Evolutionary conservation across 768 basidiomycete species (phyloP).

Genomic region (Hypholoma sublateritium): DNA sequence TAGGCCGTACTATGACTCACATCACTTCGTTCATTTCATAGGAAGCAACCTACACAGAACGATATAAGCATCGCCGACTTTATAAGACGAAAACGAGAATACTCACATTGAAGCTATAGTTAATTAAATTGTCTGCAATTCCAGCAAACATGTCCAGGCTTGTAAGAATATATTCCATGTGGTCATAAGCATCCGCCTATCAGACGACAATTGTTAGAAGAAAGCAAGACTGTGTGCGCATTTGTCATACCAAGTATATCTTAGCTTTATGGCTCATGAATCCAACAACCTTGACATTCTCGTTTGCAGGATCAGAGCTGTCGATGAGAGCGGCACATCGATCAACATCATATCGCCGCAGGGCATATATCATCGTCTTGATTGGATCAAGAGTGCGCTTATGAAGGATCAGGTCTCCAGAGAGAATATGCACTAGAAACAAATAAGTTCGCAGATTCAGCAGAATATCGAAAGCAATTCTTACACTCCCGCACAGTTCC

Average conservation of each 20-base stretch:
- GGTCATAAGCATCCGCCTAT: slow-evolving; percentile 74
- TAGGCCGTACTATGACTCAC: slow-evolving; percentile 31
- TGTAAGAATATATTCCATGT: slow-evolving; percentile 69
- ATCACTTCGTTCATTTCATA: slow-evolving; percentile 79
- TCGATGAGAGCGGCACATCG: slow-evolving; percentile 60
- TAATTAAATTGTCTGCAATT: slow-evolving; percentile 70
- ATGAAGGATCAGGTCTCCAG: slow-evolving; percentile 71
- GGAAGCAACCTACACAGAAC: slow-evolving; percentile 54
- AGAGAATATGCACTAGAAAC: slow-evolving; percentile 68
- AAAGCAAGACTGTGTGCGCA: neutral
- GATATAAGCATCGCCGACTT: neutral
- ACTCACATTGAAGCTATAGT: slow-evolving; percentile 72
- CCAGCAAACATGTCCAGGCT: slow-evolving; percentile 74
- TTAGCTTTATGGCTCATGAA: slow-evolving; percentile 71
- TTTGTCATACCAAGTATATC: slow-evolving; percentile 52
- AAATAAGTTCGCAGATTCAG: neutral
- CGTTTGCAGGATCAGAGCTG: slow-evolving; percentile 36
- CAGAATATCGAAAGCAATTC: slow-evolving; percentile 19
- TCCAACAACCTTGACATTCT: slow-evolving; percentile 44
- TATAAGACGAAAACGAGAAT: neutral
- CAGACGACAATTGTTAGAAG: neutral
- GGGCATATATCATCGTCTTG: slow-evolving; percentile 58
- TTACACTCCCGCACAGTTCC: slow-evolving; percentile 57
- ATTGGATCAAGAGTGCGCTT: slow-evolving; percentile 75
- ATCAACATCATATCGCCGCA: slow-evolving; percentile 70